phyloP scores from a whole-genome alignment of 1,284 basidiomycete genomes.

The Tylopilus sp. region DNA sequence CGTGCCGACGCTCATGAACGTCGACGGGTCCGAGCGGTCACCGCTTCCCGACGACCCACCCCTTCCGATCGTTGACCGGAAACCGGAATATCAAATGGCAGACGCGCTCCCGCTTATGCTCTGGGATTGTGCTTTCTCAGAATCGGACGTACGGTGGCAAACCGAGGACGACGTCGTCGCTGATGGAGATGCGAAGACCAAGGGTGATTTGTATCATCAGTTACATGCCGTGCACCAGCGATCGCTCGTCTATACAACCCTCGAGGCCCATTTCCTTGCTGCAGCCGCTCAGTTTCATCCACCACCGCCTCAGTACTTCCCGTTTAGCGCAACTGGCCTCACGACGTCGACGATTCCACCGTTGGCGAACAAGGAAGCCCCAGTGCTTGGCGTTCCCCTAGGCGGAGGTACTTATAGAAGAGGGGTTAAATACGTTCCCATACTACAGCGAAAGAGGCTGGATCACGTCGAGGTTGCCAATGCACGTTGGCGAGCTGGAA shows the following conservation, averaged over 20 bases:
- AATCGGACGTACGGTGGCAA: conserved; percentile 80
- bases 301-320: conserved; percentile 47
- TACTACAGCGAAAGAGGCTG: conserved; percentile 74
- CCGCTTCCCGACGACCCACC: conserved; percentile 42
- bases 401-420: conserved; percentile 80
- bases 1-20: conserved; percentile 83
- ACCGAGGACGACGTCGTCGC: conserved; percentile 54
- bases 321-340: conserved; percentile 43
- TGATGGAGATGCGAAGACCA: conserved; percentile 43
- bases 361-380: conserved; percentile 33
- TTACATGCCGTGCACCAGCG: conserved; percentile 67
- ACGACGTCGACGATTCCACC: conserved; percentile 35
- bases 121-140: conserved; percentile 90
- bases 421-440: conserved; percentile 70
- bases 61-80: conserved; percentile 68
- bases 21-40: conserved; percentile 47
- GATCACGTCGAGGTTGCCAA: conserved; percentile 82
- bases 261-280: conserved; percentile 73
- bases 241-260: conserved; percentile 66
- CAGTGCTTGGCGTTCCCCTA: conserved; percentile 68
- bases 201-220: conserved; percentile 63
- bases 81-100: conserved; percentile 95
- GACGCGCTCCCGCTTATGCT: conserved; percentile 92
- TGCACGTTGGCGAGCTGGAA: conserved; percentile 79
- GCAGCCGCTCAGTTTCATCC: conserved; percentile 63